Conservation (phyloP, 176 grass and related monocot species). For the Avena atlantica region DNA sequence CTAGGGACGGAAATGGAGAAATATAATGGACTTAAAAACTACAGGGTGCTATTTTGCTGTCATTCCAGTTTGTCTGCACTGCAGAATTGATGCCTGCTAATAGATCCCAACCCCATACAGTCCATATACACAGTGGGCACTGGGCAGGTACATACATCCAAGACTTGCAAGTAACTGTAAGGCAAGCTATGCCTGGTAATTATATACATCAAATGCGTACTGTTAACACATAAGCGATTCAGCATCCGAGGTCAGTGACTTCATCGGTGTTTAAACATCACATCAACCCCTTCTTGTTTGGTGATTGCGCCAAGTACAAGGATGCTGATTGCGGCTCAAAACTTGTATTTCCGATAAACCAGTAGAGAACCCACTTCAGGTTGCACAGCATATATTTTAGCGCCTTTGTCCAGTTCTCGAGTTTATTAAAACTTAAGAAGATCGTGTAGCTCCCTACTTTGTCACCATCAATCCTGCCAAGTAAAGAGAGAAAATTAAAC, state of each 20-base stretch:
- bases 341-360: slow-evolving; percentile 88
- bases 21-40: too few species aligned
- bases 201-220: not conserved
- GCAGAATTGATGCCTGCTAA: not conserved
- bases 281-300: slow-evolving; percentile 48
- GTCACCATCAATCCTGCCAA: slow-evolving; percentile 89
- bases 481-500: slow-evolving; percentile 26
- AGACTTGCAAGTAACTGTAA: slow-evolving; percentile 15
- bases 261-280: not conserved
- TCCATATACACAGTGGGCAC: not conserved
- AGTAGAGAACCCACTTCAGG: slow-evolving; percentile 94
- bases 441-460: slow-evolving; percentile 93
- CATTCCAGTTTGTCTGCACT: too few species aligned
- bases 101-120: not conserved
- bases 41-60: too few species aligned
- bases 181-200: not conserved
- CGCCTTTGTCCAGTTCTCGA: slow-evolving; percentile 93
- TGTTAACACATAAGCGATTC: not conserved
- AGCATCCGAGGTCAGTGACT: not conserved
- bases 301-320: slow-evolving; percentile 34
- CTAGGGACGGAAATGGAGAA: too few species aligned
- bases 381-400: slow-evolving; percentile 94
- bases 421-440: slow-evolving; percentile 90
- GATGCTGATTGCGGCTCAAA: slow-evolving; percentile 58
- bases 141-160: not conserved